phyloP scores from a whole-genome alignment of 2,329 filamentous ascomycete species.

The Fusarium sp. region DNA sequence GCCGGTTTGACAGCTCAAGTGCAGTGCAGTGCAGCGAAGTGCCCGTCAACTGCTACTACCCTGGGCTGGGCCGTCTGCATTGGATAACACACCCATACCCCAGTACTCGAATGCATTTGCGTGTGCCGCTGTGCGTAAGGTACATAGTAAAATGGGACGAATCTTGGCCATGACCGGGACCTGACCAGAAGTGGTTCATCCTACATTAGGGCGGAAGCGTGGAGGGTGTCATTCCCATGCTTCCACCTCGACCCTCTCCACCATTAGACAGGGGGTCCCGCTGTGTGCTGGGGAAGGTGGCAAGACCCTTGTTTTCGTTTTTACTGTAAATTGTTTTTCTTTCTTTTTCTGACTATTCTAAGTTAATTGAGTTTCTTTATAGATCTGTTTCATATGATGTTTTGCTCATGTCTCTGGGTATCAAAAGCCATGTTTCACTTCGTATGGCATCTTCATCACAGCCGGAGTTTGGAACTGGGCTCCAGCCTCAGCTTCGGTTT shows the following conservation, averaged over 20 bases:
- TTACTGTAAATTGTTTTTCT: slow-evolving; percentile 3
- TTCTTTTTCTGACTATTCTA: slow-evolving; percentile 1
- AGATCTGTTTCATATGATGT: slow-evolving; percentile 5
- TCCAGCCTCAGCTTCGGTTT: slow-evolving; percentile 26
- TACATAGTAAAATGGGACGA: slow-evolving; percentile 49
- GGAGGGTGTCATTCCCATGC: slow-evolving; percentile 52
- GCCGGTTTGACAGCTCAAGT: slow-evolving; percentile 36
- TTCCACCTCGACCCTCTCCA: slow-evolving; percentile 45
- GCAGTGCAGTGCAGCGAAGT: neutral
- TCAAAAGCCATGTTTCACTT: slow-evolving; percentile 21
- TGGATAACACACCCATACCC: slow-evolving; percentile 32
- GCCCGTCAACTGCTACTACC: too few species aligned
- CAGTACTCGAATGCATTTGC: slow-evolving; percentile 36
- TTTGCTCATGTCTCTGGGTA: slow-evolving; percentile 12
- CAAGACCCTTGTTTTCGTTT: slow-evolving; percentile 45
- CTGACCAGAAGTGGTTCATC: slow-evolving; percentile 52
- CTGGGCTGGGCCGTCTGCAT: neutral
- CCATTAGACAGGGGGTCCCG: slow-evolving; percentile 42
- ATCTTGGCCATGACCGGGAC: slow-evolving; percentile 49
- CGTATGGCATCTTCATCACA: neutral
- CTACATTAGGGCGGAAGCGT: slow-evolving; percentile 54
- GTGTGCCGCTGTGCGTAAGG: slow-evolving; percentile 15
- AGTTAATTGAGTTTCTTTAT: slow-evolving; percentile 4
- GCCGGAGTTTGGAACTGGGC: slow-evolving; percentile 2
- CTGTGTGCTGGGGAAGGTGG: slow-evolving; percentile 41